Evolutionary conservation across 176 grass and related monocot genomes (phyloP).

Genomic region (barley (Hordeum vulgare)): MorexV3_pseudomolecules_assembly NC_058524.1:16304132-16304631

Average conservation of each 20-base stretch:
- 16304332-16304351: no score
- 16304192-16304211: no score
- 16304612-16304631: constrained; percentile 71
- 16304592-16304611: constrained; percentile 68
- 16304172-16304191: no score
- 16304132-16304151: no score
- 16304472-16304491: not conserved
- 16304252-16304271: no score
- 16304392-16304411: not conserved
- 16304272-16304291: no score
- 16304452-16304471: not conserved
- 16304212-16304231: no score
- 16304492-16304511: no score
- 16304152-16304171: no score
- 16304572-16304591: constrained; percentile 25
- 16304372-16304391: not conserved
- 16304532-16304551: not conserved
- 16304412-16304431: not conserved
- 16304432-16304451: not conserved
- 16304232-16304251: no score
- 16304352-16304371: not conserved
- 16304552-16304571: not conserved
- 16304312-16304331: no score
- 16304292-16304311: no score
- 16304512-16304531: not conserved